phyloP scores from a whole-genome alignment of 257 asterid species.

The Rhazya stricta region DNA sequence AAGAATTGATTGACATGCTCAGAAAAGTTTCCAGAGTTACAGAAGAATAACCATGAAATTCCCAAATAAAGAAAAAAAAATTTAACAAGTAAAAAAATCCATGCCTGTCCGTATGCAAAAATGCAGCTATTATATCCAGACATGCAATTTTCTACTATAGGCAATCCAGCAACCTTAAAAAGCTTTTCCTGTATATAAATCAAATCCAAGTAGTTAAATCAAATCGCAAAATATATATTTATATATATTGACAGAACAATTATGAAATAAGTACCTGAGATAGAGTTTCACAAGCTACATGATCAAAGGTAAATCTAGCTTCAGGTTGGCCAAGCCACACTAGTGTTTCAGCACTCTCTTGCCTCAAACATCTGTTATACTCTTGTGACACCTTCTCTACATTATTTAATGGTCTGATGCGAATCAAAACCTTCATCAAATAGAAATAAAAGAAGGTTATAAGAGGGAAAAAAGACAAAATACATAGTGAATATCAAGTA shows the following conservation, averaged over 20 bases:
- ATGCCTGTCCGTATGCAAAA: conserved; percentile 90
- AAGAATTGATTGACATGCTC: conserved; percentile 14
- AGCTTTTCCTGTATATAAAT: conserved; percentile 52
- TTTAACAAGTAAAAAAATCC: conserved; percentile 3
- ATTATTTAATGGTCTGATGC: conserved; percentile 65
- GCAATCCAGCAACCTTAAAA: conserved; percentile 73
- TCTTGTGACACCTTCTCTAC: conserved; percentile 63
- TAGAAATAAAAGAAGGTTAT: background rate
- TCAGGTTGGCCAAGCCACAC: conserved; percentile 77
- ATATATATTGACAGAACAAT: background rate
- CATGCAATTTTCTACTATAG: conserved; percentile 93
- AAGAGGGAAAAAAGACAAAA: background rate
- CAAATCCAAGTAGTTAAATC: conserved; percentile 14
- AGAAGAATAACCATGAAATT: conserved; percentile 4
- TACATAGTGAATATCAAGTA: background rate
- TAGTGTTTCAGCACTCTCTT: conserved; percentile 59
- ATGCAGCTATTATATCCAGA: conserved; percentile 91
- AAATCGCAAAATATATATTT: background rate
- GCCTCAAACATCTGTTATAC: conserved; percentile 64
- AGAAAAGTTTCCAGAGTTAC: background rate
- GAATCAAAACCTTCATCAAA: conserved; percentile 58
- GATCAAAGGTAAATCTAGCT: conserved; percentile 80
- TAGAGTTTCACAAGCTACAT: conserved; percentile 65
- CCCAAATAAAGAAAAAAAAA: background rate
- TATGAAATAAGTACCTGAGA: conserved; percentile 57